Evolutionary conservation across 441 rosid genomes (phyloP).

Genomic region (Melastoma candidum): DNA sequence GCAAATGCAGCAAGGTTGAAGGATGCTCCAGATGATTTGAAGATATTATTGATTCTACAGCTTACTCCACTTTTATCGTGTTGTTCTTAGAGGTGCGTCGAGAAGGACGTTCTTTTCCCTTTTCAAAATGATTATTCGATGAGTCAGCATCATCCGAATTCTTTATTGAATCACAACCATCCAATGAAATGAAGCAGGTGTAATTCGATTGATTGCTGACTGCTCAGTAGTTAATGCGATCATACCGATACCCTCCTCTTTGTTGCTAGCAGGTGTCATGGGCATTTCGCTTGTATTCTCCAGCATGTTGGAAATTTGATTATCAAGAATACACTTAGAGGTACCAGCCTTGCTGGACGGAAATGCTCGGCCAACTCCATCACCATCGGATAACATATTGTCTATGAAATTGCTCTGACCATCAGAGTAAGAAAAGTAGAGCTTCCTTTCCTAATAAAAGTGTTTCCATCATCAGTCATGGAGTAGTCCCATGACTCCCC

Average conservation of each 20-base stretch:
- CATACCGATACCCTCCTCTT: no score
- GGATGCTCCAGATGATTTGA: slow-evolving; percentile 25
- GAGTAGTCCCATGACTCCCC: slow-evolving; percentile 40
- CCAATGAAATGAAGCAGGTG: no score
- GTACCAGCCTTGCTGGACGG: slow-evolving; percentile 21
- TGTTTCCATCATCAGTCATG: slow-evolving; percentile 55
- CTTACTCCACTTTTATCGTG: slow-evolving; percentile 21
- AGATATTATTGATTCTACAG: slow-evolving; percentile 19
- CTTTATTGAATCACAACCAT: slow-evolving; percentile 20
- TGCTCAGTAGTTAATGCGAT: no score
- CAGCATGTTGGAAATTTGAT: slow-evolving; percentile 6
- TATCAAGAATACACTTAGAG: slow-evolving; percentile 22
- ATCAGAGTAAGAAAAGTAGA: slow-evolving; percentile 49
- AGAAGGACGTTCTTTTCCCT: no score
- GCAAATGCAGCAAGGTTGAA: slow-evolving; percentile 22
- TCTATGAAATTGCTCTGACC: slow-evolving; percentile 40
- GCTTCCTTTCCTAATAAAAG: slow-evolving; percentile 40
- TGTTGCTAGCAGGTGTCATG: no score
- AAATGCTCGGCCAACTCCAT: slow-evolving; percentile 26
- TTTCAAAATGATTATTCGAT: slow-evolving; percentile 2
- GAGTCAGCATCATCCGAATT: slow-evolving; percentile 15
- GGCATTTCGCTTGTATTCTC: no score
- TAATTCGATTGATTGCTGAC: no score
- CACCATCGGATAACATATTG: slow-evolving; percentile 42
- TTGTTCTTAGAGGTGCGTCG: slow-evolving; percentile 17